These are phyloP conservation scores for Xylariaceae sp. DNA, from an alignment of 2,329 filamentous ascomycete genomes.

Conservation along the genomic window DNA sequence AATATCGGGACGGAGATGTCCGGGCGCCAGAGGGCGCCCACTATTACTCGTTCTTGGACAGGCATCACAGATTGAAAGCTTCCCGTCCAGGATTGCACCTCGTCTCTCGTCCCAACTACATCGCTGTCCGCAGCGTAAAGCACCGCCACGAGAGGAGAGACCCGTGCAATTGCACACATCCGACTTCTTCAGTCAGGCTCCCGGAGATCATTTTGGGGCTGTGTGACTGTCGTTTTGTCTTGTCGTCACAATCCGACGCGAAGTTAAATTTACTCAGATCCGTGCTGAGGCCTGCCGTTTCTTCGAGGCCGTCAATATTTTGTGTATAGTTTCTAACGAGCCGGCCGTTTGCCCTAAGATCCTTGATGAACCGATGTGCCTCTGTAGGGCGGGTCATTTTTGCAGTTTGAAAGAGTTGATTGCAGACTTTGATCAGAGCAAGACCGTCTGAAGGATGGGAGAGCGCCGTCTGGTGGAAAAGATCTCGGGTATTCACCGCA, in stretches of 20 bases:
- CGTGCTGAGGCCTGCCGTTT: background rate
- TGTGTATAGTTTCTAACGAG: background rate
- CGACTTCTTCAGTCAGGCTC: background rate
- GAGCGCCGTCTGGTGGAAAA: slow-evolving; percentile 4
- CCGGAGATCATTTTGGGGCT: background rate
- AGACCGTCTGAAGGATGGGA: slow-evolving; percentile 7
- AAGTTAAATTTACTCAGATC: too few species aligned
- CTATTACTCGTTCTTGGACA: background rate
- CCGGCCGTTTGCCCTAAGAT: background rate
- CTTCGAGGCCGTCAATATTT: background rate
- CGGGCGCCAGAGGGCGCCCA: background rate
- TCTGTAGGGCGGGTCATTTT: background rate
- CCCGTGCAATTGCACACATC: background rate
- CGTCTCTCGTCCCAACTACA: background rate
- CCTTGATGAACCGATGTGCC: background rate
- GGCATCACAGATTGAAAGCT: background rate
- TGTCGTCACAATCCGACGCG: too few species aligned
- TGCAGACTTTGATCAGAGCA: slow-evolving; percentile 7
- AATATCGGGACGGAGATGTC: background rate
- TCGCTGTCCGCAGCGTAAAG: background rate
- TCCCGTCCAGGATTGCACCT: background rate
- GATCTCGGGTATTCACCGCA: slow-evolving; percentile 5
- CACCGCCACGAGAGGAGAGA: background rate
- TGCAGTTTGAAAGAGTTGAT: slow-evolving; percentile 4
- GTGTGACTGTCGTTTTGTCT: background rate